phyloP scores from a whole-genome alignment of 176 grass and related monocot species.

The Cenchrus fungigraminus region DNA sequence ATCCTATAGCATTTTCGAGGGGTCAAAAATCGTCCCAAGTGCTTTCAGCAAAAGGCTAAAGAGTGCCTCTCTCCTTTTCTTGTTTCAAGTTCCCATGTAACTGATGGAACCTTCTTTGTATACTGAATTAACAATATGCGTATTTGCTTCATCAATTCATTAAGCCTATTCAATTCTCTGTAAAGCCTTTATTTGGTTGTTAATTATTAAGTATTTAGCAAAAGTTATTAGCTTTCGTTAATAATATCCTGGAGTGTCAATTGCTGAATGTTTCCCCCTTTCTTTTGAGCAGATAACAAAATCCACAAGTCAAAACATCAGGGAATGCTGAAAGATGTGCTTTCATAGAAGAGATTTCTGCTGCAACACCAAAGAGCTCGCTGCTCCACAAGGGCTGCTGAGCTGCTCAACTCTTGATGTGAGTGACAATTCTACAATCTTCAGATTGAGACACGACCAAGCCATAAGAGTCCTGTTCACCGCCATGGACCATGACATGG shows the following conservation, averaged over 20 bases:
- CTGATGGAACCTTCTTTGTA: too few relatives aligned
- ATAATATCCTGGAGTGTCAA: neutral
- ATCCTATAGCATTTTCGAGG: neutral
- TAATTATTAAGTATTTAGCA: too few relatives aligned
- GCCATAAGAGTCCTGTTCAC: slow-evolving; percentile 53
- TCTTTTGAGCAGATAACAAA: neutral
- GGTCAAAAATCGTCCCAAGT: neutral
- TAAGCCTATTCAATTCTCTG: too few relatives aligned
- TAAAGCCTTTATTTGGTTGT: too few relatives aligned
- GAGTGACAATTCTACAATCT: neutral
- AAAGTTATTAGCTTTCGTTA: neutral
- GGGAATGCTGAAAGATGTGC: slow-evolving; percentile 99
- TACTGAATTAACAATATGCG: too few relatives aligned
- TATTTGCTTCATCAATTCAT: too few relatives aligned
- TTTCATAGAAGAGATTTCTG: slow-evolving; percentile 50
- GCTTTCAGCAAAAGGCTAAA: too few relatives aligned
- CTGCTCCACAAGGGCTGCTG: slow-evolving; percentile 24
- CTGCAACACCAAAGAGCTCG: slow-evolving; percentile 36
- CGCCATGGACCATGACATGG: slow-evolving; percentile 47
- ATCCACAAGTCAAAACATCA: slow-evolving; percentile 21
- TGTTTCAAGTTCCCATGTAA: too few relatives aligned
- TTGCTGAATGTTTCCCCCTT: neutral
- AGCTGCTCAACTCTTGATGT: too few relatives aligned
- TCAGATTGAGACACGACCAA: slow-evolving; percentile 40
- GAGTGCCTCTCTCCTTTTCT: too few relatives aligned